phyloP scores from a whole-genome alignment of 495 filamentous ascomycete genomes.

The Hypoxylon crocopeplum region DNA sequence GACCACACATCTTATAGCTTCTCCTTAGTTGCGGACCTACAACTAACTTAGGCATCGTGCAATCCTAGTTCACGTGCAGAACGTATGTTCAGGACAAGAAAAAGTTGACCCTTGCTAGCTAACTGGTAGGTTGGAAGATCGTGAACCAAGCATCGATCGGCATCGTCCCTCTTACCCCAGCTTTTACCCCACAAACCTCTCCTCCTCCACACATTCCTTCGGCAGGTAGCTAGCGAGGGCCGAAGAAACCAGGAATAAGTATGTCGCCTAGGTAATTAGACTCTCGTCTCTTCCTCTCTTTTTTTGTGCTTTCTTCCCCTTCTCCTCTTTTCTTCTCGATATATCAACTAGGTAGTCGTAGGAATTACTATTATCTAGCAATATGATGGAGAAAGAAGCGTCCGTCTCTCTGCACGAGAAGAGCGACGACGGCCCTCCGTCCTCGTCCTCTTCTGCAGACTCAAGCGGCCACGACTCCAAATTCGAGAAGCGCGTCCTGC shows the following conservation, averaged over 20 bases:
- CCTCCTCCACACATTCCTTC: slow-evolving; percentile 13
- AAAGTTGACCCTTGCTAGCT: no score
- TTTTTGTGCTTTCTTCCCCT: not conserved
- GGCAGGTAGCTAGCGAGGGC: not conserved
- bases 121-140: no score
- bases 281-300: not conserved
- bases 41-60: slow-evolving; percentile 8
- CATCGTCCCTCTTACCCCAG: slow-evolving; percentile 23
- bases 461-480: slow-evolving; percentile 9
- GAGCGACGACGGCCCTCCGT: slow-evolving; percentile 6
- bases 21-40: slow-evolving; percentile 14
- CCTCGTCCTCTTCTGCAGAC: not conserved
- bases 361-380: not conserved
- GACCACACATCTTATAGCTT: not conserved
- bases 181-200: slow-evolving; percentile 22
- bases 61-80: not conserved
- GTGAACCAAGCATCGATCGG: not conserved
- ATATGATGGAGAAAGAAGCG: slow-evolving; percentile 26
- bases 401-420: slow-evolving; percentile 32
- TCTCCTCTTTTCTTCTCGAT: not conserved
- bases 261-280: not conserved
- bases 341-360: not conserved
- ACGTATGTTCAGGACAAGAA: no score
- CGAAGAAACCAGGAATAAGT: slow-evolving; percentile 3
- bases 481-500: slow-evolving; percentile 46